Evolutionary conservation across 129 eudicot genomes (phyloP), one percentile per base, ranked within the genome.

Genomic region (Logfia minima): DNA sequence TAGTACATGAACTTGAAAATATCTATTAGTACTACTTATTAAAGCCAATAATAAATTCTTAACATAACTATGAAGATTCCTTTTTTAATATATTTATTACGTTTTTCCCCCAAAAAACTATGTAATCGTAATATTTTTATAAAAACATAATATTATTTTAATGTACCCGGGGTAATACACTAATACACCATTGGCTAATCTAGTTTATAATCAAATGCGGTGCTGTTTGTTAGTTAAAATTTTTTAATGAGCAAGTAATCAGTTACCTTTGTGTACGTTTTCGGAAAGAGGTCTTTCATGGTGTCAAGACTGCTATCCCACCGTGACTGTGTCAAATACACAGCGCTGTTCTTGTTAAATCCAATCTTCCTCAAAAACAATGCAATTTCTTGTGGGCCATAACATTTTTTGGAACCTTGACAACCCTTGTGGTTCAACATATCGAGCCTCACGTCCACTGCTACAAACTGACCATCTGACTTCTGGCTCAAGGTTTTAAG

Each of bases 371-470:
- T 87, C 74, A 94, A 81, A 71, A 94, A 94, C 43, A 75, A n/a
- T 32, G 97, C 99, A 68, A 91, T 83, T 68, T 91, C 99, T 72
- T 84, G 88, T 29, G 99, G 90, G 24, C 83, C 68, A 32, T 89
- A 91, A 77, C 99, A 94, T 63, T 90, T 94, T 80, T 91, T 91
- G 28, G 96, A 71, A 35, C 87, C 89, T 77, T 91, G 93, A 76
- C 99, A 94, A 68, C 97, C 92, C 78, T 91, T 91, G 71, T 91
- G 86, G 75, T 94, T 96, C 82, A 94, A 81, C 78, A 91, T 87
- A 75, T 91, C 97, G 17, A 89, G 80, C 82, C 99, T 91, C 83
- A 94, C 72, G 69, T 94, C 99, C 65, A 94, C 92, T 10, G 99
- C 93, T 23, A 91, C 86, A 68, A 94, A 94, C 86, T 86, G 87